Evolutionary conservation across 192 early-diverging fungal species (phyloP).

Genomic region (Coemansia aciculifera): DNA sequence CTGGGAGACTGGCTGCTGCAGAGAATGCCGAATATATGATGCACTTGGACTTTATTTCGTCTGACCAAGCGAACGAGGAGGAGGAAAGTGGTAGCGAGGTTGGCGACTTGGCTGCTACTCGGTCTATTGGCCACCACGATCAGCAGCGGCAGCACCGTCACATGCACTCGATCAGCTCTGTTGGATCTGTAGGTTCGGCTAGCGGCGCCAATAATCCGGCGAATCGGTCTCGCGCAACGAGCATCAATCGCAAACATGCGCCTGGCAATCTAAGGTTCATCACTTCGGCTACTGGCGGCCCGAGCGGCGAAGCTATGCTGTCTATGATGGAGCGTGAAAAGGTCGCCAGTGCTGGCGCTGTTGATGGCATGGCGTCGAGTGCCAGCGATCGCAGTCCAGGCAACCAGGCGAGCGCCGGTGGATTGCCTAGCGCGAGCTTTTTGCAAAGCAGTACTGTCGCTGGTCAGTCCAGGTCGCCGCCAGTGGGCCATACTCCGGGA

Average conservation of each 20-base stretch:
- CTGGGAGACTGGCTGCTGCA: constrained; percentile 16
- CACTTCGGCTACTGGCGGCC: constrained; percentile 4
- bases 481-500: constrained; percentile 20
- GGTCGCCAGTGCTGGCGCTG: not conserved
- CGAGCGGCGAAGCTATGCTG: constrained; percentile 31
- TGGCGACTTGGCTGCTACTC: not conserved
- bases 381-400: constrained; percentile 16
- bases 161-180: constrained; percentile 25
- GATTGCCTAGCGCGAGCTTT: not conserved
- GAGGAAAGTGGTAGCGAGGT: not conserved
- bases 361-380: not conserved
- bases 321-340: constrained; percentile 29
- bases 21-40: constrained; percentile 17
- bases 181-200: constrained; percentile 22
- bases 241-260: constrained; percentile 32
- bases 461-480: constrained; percentile 8
- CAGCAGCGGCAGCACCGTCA: constrained; percentile 4
- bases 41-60: constrained; percentile 8
- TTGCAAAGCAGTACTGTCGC: not conserved
- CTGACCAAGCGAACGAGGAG: not conserved
- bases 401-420: not conserved
- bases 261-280: constrained; percentile 45
- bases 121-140: not conserved
- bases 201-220: constrained; percentile 9
- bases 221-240: constrained; percentile 40